A percentile compares a stretch with the other conserved stretches of the same genome.
phyloP scores from a whole-genome alignment of 495 filamentous ascomycete species.

The Paragyromitra xinjiangensis region DNA sequence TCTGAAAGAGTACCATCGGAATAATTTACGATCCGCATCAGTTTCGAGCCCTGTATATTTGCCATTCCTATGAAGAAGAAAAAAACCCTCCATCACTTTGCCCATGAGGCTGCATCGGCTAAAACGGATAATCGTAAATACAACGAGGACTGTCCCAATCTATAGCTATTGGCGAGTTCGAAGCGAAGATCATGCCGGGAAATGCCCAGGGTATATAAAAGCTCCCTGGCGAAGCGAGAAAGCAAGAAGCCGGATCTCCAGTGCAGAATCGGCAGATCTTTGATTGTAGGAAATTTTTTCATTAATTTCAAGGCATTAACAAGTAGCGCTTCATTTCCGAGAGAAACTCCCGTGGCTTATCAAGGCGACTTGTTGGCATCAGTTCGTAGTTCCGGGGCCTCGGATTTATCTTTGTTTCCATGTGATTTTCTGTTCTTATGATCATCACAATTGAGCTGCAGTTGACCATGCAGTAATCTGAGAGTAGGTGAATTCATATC shows the following conservation, averaged over 20 bases:
- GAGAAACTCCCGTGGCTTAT: neutral
- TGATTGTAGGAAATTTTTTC: neutral
- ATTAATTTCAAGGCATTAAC: neutral
- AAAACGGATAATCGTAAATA: neutral
- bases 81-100: neutral
- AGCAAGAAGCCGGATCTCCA: conserved; percentile 14
- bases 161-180: neutral
- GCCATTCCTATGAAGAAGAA: neutral
- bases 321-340: neutral
- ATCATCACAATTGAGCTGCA: neutral
- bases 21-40: neutral
- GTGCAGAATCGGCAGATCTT: neutral
- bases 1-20: neutral
- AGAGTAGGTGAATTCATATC: too few species aligned
- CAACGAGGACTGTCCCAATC: neutral
- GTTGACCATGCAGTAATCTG: neutral
- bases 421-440: neutral
- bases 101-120: neutral
- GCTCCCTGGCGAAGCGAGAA: conserved; percentile 1
- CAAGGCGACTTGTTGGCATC: neutral
- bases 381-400: neutral
- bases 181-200: neutral
- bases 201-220: neutral
- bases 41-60: neutral
- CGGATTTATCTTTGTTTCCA: neutral